Conservation (phyloP, 2,329 filamentous ascomycete genomes). For the Neocatenulostroma microsporum region DNA sequence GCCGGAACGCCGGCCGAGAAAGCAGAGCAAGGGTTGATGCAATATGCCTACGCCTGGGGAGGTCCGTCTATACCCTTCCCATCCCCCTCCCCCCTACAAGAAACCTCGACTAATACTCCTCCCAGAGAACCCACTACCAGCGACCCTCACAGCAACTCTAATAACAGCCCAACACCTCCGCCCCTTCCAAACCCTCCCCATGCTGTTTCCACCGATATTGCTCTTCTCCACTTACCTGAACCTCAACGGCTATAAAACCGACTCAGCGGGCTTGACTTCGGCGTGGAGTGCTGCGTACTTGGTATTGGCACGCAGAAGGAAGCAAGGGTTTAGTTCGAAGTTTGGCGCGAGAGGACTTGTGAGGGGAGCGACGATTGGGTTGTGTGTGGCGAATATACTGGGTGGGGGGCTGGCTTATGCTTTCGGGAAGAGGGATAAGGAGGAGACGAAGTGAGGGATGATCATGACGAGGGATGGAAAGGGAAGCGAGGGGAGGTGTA, state of each 20-base stretch:
- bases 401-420: conserved; percentile 47
- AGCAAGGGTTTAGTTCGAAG: conserved; percentile 40
- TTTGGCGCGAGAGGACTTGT: conserved; percentile 45
- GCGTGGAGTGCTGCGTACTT: conserved; percentile 59
- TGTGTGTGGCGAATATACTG: conserved; percentile 45
- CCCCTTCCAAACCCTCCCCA: conserved; percentile 58
- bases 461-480: conserved; percentile 6
- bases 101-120: conserved; percentile 10
- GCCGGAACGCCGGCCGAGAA: conserved; percentile 26
- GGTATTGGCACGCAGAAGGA: conserved; percentile 52
- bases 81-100: conserved; percentile 1
- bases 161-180: conserved; percentile 59
- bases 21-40: conserved; percentile 35
- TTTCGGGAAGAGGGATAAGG: conserved; percentile 42
- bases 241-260: conserved; percentile 53
- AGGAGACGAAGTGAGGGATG: too few relatives aligned
- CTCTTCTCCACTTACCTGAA: conserved; percentile 61
- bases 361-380: conserved; percentile 44
- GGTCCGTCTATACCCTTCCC: conserved; percentile 35
- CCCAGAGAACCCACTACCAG: conserved; percentile 56
- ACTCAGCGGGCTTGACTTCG: conserved; percentile 55
- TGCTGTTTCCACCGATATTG: conserved; percentile 59
- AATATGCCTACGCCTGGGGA: conserved; percentile 45
- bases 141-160: conserved; percentile 57
- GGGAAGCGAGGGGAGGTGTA: not conserved